Conservation (phyloP, 306 rosid genomes). For the Castanea sativa region DNA sequence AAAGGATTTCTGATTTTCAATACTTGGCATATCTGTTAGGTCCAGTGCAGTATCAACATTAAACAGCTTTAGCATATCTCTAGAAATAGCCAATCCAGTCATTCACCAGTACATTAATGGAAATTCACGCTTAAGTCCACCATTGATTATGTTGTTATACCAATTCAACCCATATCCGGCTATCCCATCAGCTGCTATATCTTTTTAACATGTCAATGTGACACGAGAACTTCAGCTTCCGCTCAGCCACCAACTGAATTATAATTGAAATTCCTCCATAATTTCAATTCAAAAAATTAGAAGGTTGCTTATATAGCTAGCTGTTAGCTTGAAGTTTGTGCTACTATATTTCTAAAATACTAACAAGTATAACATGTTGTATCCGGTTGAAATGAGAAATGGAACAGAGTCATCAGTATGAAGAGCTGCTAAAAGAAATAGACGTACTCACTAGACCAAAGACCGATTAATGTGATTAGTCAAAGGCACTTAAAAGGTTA, state of each 20-base stretch:
- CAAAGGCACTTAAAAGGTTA: too few relatives aligned
- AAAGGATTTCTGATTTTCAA: constrained; percentile 51
- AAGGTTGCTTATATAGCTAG: too few relatives aligned
- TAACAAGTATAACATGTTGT: too few relatives aligned
- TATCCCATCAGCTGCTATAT: constrained; percentile 60
- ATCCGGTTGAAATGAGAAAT: too few relatives aligned
- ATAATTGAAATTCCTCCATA: constrained; percentile 71
- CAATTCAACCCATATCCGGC: constrained; percentile 54
- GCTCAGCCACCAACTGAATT: constrained; percentile 80
- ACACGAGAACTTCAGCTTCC: constrained; percentile 58
- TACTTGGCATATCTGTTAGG: neutral
- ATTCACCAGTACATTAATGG: constrained; percentile 40
- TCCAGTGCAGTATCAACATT: constrained; percentile 48
- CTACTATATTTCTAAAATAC: too few relatives aligned
- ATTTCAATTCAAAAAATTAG: neutral
- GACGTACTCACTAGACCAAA: too few relatives aligned
- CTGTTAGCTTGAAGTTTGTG: too few relatives aligned
- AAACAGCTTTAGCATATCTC: constrained; percentile 50
- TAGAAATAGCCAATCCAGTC: constrained; percentile 71
- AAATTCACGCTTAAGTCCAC: constrained; percentile 62
- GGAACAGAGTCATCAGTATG: too few relatives aligned
- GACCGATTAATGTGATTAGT: too few relatives aligned
- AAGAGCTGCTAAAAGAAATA: too few relatives aligned
- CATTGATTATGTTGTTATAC: constrained; percentile 71
- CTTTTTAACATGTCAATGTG: constrained; percentile 81